Base-by-base conservation (phyloP, 371 early-diverging fungal species). In the Mucor piriformis region DNA sequence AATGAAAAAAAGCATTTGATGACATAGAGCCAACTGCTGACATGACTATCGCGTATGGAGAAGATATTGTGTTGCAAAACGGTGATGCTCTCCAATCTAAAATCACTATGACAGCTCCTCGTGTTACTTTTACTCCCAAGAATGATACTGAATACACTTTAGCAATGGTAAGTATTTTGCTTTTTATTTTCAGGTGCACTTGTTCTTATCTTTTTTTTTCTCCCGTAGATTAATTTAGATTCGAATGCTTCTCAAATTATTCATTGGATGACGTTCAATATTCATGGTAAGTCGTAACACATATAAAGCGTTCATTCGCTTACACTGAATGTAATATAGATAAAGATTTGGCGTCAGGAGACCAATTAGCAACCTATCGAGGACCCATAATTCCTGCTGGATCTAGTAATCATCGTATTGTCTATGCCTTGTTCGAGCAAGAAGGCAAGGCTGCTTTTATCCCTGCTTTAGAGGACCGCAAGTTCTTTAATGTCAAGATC, bases 211-310 rank as follows among this genome's bases (percentile, higher is more conserved):
- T 38, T 3, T 38, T 16, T 33, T n/a, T 21, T 48, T 20, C 24
- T 38, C 32, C 24, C 15, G 18, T 46, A 67, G 68, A n/a, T 58
- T 15, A 60, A 74, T 61, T 61, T 68, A 18, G 74, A 74, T 50
- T 55, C 71, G 1, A 25, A 62, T 12, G 69, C 55, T 2, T 66
- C 71, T 16, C 56, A 54, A 20, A 63, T 70, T 21, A 60, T 66
- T 48, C 74, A 70, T 32, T 74, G 74, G 74, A 57, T 71, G 12
- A 59, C 56, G 3, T 56, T 66, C 47, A 74, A 74, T 50, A 59
- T 70, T 25, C 35, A 63, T 42, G 50, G 38, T 46, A 46, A 21
- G 25, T 20, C 16, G 11, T n/a, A 18, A 24, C 24, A 11, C 2
- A 46, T 21, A 10, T 23, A 44, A 23, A 11, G 18, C 25, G 4